Evolutionary conservation across 2,329 filamentous ascomycete genomes (phyloP).

Genomic region (Clonostachys chloroleuca): DNA sequence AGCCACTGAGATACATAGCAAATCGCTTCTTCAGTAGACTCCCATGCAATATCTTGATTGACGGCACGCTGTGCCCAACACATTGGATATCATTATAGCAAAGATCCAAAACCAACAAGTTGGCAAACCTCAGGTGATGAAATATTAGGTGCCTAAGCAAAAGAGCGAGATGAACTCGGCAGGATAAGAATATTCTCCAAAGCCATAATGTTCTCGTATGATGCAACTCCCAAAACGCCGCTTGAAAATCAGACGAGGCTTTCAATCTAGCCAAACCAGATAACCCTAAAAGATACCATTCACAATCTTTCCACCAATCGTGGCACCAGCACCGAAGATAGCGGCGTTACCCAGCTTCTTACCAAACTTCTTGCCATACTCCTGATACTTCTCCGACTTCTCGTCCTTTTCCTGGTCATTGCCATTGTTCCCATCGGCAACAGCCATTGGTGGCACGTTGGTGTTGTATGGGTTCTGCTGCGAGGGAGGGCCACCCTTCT

Average conservation of each 20-base stretch:
- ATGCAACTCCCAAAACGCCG: not conserved
- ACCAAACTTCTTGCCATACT: slow-evolving; percentile 89
- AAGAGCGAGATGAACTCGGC: too few relatives aligned
- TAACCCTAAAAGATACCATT: slow-evolving; percentile 77
- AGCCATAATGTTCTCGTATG: too few relatives aligned
- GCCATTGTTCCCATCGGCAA: slow-evolving; percentile 53
- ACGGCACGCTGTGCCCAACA: too few relatives aligned
- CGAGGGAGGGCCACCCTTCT: slow-evolving; percentile 32
- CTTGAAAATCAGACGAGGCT: not conserved
- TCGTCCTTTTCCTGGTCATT: slow-evolving; percentile 35
- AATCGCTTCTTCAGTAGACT: too few relatives aligned
- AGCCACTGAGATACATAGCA: too few relatives aligned
- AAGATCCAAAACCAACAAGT: too few relatives aligned
- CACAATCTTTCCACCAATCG: slow-evolving; percentile 84
- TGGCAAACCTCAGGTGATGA: too few relatives aligned
- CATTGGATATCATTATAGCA: too few relatives aligned
- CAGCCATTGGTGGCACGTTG: slow-evolving; percentile 70
- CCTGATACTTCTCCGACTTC: slow-evolving; percentile 57
- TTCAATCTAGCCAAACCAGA: not conserved
- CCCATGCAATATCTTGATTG: too few relatives aligned
- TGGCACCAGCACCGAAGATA: slow-evolving; percentile 90
- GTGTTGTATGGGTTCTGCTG: slow-evolving; percentile 62
- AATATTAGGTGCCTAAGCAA: too few relatives aligned
- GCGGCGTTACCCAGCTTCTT: slow-evolving; percentile 82
- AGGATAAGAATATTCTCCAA: too few relatives aligned